Evolutionary conservation across 768 basidiomycete species (phyloP), one percentile per base, ranked within the genome.

Genomic region (Auriscalpium vulgare): DNA sequence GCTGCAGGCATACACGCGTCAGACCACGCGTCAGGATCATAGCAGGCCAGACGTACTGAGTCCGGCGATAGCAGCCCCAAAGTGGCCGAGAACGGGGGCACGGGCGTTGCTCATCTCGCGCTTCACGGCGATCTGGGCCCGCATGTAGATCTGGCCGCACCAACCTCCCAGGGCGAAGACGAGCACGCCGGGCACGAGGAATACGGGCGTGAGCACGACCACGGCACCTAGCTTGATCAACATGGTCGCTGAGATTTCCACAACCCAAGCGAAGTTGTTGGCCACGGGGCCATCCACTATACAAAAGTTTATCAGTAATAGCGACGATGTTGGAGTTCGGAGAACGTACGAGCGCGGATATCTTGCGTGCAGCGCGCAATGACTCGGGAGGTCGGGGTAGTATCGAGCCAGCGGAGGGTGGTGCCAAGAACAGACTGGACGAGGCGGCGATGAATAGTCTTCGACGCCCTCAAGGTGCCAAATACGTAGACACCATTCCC

Each of bases 351-450:
- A 16, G 69, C 63, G 49, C 70, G 71, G 19, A 87, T 83, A 63
- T 88, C 86, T 53, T 84, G 79, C 1, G 85, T 87, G 65, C 81
- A 81, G 50, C 85, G 76, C 23, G 83, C 72, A 44, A 87, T 80
- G 51, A 89, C 78, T 5, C 86, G 79, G n/a, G 78, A 77, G 0
- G 73, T 73, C 1, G 79, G 79, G 1, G 76, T 78, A 7, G 66
- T 73, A 57, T 81, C 80, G 10, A 81, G 68, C 75, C 76, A 80
- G 56, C 79, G 79, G 40, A 87, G 66, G 1, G 86, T 86, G 4
- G 83, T 79, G 4, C 81, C 76, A 11, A 87, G 66, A 0, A 87
- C 65, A 9, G 83, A 75, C 34, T 75, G 66, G 4, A 86, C 59
- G 1, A 88, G 72, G 55, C 73, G 67, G 21, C 64, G 62, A 61